These are phyloP conservation scores for Boletus huronensis DNA, from an alignment of 768 basidiomycete species.

Conservation along the genomic window DNA sequence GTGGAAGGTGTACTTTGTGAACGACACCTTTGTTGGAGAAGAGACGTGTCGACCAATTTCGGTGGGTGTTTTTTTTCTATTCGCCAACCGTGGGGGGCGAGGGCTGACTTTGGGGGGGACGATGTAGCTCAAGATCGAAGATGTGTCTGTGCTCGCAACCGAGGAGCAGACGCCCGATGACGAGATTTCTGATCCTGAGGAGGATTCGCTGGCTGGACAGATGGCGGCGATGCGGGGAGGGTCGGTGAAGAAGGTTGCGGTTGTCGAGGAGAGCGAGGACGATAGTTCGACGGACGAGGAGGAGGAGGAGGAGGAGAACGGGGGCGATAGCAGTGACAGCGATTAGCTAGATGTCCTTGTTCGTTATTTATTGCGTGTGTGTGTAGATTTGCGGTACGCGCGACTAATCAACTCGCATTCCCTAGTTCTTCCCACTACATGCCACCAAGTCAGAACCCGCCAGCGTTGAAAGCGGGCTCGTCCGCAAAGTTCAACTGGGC, in stretches of 20 bases:
- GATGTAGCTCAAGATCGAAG: slow-evolving; percentile 78
- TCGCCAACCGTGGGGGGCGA: neutral
- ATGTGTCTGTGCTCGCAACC: slow-evolving; percentile 50
- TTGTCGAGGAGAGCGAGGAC: slow-evolving; percentile 30
- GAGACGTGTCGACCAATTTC: slow-evolving; percentile 68
- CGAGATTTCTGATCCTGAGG: slow-evolving; percentile 97
- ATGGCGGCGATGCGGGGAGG: slow-evolving; percentile 96
- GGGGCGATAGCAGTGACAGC: slow-evolving; percentile 30
- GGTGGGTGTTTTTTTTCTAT: slow-evolving; percentile 44
- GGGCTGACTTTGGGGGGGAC: slow-evolving; percentile 1
- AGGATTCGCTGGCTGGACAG: slow-evolving; percentile 94
- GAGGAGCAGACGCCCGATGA: slow-evolving; percentile 72
- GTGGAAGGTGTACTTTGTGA: slow-evolving; percentile 83
- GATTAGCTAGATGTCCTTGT: slow-evolving; percentile 12
- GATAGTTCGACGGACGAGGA: slow-evolving; percentile 34
- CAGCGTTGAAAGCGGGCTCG: neutral
- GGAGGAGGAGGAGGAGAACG: neutral
- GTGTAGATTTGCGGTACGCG: too few species aligned
- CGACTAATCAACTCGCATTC: too few species aligned
- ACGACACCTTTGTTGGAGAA: slow-evolving; percentile 86
- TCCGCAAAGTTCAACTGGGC: slow-evolving; percentile 40
- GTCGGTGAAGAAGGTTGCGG: slow-evolving; percentile 62
- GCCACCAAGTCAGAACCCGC: neutral
- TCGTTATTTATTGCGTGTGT: too few species aligned
- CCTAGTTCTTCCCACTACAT: too few species aligned